Evolutionary conservation across 257 asterid species (phyloP), one percentile per base, ranked within the genome.

Genomic region (Plectranthus barbatus): DNA sequence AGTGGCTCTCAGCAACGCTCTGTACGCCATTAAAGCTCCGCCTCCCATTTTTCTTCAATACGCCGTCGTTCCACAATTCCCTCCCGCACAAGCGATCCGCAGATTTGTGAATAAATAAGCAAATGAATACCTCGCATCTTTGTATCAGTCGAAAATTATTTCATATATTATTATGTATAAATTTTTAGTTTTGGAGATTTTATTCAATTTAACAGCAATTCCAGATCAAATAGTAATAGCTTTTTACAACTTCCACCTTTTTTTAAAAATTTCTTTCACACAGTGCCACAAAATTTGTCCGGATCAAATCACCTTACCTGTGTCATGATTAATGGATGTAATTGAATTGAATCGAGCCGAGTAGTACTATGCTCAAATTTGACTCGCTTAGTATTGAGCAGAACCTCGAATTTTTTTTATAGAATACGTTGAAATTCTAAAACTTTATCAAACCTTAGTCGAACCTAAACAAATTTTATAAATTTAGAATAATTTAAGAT

Each of bases 1-100:
- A 4, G 95, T 84, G 44, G 99, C 96, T 72, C 83, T 79, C 63
- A 93, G 76, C 68, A 93, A 77, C 77, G 82, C 72, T 69, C 97
- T 79, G 86, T 90, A 93, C 3, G 95, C 96, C 66, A 74, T 64
- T 65, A 87, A 21, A 10, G 88, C 95, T 77, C 85, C 84, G 66
- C 81, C 74, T 49, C 82, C 87, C 99, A 93, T 93, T 17, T 15
- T 40, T 56, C 56, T 31, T 20, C 49, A 4, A 17, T 14, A 64
- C 78, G 73, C 24, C 63, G 79, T 18, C 71, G 75, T 62, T 15
- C n/a, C 13, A 2, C 5, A 1, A 1, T 49, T 37, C 26, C 41
- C 61, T 14, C 49, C 8, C 13, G 21, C 21, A 11, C 53, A 5
- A 5, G 11, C 55, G 37, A 42, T 66, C 51, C 17, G 5, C 45